A percentile compares a stretch with the other conserved stretches of the same genome.
phyloP scores from a whole-genome alignment of 129 eudicot genomes.

The Erigeron canadensis region DNA sequence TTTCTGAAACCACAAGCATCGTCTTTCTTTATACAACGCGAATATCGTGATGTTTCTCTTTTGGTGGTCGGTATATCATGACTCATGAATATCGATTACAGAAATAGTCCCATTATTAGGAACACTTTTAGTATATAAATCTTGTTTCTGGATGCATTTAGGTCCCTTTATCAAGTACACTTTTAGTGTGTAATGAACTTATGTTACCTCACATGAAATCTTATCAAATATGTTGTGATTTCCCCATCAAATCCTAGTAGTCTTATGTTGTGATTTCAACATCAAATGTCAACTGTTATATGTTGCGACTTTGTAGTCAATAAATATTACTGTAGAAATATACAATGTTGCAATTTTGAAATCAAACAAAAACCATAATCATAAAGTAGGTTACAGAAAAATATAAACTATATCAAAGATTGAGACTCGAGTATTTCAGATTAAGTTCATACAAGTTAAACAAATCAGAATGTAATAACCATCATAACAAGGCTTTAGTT shows the following conservation, averaged over 20 bases:
- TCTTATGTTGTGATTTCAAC: neutral
- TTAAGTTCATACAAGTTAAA: neutral
- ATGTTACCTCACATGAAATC: neutral
- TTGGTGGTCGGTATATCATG: neutral
- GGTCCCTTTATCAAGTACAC: neutral
- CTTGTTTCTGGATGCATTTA: neutral
- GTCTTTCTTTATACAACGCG: no score
- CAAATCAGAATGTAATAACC: neutral
- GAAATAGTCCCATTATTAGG: neutral
- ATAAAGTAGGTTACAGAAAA: neutral
- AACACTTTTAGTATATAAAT: neutral
- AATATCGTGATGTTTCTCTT: neutral
- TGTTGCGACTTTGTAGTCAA: neutral
- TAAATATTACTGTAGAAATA: neutral
- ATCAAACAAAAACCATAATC: neutral
- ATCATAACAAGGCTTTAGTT: neutral
- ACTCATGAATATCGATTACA: neutral
- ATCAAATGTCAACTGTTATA: neutral
- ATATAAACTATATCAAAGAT: no score
- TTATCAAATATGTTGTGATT: conserved; percentile 14
- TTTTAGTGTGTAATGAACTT: neutral
- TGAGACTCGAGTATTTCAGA: no score
- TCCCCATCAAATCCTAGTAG: neutral
- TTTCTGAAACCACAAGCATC: no score
- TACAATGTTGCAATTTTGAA: neutral